A percentile compares a stretch with the other conserved stretches of the same genome.
Conservation (phyloP, 768 basidiomycete genomes). For the Lentinula guzmanii region DNA sequence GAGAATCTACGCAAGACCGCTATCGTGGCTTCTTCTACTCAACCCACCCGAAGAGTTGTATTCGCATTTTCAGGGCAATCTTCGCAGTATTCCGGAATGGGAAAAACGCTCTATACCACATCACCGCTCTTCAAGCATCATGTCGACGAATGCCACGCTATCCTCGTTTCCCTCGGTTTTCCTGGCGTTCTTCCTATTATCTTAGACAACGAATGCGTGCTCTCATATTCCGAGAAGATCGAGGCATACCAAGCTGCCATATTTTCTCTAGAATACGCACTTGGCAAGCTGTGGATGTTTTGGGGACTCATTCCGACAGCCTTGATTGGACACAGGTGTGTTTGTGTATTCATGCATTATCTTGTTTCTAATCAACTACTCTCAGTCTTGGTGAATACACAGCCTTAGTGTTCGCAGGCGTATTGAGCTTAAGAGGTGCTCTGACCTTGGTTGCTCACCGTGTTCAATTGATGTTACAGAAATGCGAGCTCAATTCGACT, state of each 20-base stretch:
- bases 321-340: constrained; percentile 70
- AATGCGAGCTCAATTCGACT: constrained; percentile 36
- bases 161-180: constrained; percentile 44
- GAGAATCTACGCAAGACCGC: constrained; percentile 32
- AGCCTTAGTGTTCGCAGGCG: constrained; percentile 58
- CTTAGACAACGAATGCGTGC: constrained; percentile 16
- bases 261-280: constrained; percentile 57
- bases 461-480: constrained; percentile 47
- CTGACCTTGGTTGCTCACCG: constrained; percentile 52
- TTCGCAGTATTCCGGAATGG: constrained; percentile 60
- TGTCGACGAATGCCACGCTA: constrained; percentile 54
- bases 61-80: constrained; percentile 71
- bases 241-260: constrained; percentile 48
- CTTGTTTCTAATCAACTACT: background rate
- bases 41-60: constrained; percentile 14
- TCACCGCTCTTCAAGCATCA: constrained; percentile 39
- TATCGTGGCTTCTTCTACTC: constrained; percentile 12
- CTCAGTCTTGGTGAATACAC: constrained; percentile 73
- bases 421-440: constrained; percentile 51
- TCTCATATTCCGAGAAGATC: constrained; percentile 27
- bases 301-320: constrained; percentile 62
- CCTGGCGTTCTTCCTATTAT: constrained; percentile 44
- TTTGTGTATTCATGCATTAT: constrained; percentile 2
- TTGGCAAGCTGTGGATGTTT: constrained; percentile 58
- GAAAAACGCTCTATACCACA: constrained; percentile 43